phyloP scores from a whole-genome alignment of 2,329 filamentous ascomycete genomes.

The Madurella mycetomatis region DNA sequence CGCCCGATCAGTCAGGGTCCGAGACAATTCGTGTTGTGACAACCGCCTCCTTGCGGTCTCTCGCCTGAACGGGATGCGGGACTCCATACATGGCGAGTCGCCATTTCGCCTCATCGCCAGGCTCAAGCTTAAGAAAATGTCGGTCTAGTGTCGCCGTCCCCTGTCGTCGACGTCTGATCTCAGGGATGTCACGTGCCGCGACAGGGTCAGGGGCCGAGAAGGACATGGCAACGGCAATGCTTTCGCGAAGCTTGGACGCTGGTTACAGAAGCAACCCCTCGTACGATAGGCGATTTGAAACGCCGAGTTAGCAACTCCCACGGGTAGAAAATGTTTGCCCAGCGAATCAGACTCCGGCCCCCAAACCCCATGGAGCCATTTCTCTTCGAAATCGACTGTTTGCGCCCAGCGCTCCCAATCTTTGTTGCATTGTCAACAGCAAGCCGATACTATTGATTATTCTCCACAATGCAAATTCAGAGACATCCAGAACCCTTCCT shows the following conservation, averaged over 20 bases:
- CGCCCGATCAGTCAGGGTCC: background rate
- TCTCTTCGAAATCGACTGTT: slow-evolving; percentile 15
- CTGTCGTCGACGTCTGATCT: slow-evolving; percentile 12
- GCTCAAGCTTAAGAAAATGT: background rate
- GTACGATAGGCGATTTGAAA: slow-evolving; percentile 19
- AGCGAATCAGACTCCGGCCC: slow-evolving; percentile 5
- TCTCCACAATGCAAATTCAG: background rate
- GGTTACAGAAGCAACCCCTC: slow-evolving; percentile 11
- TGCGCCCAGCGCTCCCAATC: background rate
- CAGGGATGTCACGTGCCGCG: slow-evolving; percentile 23
- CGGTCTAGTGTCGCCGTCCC: background rate
- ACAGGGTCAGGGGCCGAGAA: slow-evolving; percentile 1
- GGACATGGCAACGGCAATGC: background rate
- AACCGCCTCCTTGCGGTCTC: background rate
- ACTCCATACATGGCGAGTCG: background rate
- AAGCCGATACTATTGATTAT: background rate
- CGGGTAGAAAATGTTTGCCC: slow-evolving; percentile 5
- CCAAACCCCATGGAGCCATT: slow-evolving; percentile 19
- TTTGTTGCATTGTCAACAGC: background rate
- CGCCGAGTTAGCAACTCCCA: slow-evolving; percentile 7
- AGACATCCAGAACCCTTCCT: background rate
- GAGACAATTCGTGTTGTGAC: background rate
- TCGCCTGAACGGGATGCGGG: background rate
- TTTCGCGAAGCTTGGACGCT: slow-evolving; percentile 12
- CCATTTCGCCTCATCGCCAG: background rate